Conservation (phyloP, 441 rosid genomes). For the Pelargonium myrrhifolium region DNA sequence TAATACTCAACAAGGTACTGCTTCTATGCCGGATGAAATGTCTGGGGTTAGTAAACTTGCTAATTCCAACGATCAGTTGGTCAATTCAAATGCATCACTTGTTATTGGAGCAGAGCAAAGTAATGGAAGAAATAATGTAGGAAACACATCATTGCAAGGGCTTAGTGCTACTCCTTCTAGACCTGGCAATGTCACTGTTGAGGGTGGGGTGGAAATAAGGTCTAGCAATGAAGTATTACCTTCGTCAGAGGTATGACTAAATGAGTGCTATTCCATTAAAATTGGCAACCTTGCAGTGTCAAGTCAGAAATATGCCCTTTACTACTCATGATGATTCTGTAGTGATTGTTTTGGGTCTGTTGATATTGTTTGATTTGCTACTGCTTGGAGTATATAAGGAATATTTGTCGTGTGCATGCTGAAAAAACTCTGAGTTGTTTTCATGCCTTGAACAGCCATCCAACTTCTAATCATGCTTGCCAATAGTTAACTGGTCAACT, state of each 20-base stretch:
- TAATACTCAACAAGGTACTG: conserved; percentile 39
- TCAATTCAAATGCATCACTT: conserved; percentile 30
- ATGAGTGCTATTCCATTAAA: not conserved
- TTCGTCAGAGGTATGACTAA: conserved; percentile 45
- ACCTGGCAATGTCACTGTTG: conserved; percentile 38
- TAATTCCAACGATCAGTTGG: conserved; percentile 39
- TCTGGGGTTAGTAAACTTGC: conserved; percentile 44
- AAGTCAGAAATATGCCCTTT: not conserved
- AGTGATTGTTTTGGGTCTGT: not conserved
- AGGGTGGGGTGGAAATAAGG: conserved; percentile 45
- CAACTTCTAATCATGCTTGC: not conserved
- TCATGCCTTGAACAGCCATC: not conserved
- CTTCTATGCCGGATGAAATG: conserved; percentile 42
- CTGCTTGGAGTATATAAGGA: not conserved
- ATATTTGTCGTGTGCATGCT: not conserved
- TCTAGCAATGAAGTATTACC: conserved; percentile 43
- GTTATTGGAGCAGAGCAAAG: conserved; percentile 46
- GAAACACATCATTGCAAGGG: conserved; percentile 51
- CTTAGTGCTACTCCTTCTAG: conserved; percentile 41
- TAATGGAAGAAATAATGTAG: conserved; percentile 51
- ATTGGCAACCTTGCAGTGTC: not conserved
- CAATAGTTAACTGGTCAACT: not conserved
- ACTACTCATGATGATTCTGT: not conserved
- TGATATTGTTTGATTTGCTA: not conserved
- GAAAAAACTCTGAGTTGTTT: not conserved